phyloP scores from a whole-genome alignment of 495 filamentous ascomycete species.

The Talaromyces proteolyticus region DNA sequence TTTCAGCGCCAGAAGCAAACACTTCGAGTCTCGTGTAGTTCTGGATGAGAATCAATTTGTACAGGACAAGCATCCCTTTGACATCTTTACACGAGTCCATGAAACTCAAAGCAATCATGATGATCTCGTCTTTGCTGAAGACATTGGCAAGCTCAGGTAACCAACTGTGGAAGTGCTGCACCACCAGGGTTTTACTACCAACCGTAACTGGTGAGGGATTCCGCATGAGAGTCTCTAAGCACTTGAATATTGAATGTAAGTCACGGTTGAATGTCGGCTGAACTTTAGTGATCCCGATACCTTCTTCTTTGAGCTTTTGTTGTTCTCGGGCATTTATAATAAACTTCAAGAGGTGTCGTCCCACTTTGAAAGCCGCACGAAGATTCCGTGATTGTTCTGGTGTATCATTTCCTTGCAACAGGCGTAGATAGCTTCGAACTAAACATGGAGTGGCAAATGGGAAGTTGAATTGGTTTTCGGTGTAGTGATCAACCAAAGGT shows the following conservation, averaged over 20 bases:
- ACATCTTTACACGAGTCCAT: constrained; percentile 85
- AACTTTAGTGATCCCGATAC: constrained; percentile 78
- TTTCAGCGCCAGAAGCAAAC: constrained; percentile 71
- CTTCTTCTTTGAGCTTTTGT: constrained; percentile 82
- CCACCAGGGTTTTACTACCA: constrained; percentile 89
- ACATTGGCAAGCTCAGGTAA: constrained; percentile 77
- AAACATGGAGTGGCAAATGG: constrained; percentile 92
- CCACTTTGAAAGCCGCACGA: constrained; percentile 91
- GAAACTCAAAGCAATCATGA: constrained; percentile 87
- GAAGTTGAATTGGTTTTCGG: constrained; percentile 85
- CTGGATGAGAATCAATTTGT: constrained; percentile 88
- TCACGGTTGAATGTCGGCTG: constrained; percentile 76
- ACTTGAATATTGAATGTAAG: constrained; percentile 80
- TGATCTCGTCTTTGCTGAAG: constrained; percentile 75
- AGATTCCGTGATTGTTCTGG: constrained; percentile 75
- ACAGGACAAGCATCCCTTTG: constrained; percentile 89
- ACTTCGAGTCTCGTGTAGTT: constrained; percentile 76
- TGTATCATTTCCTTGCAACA: constrained; percentile 74
- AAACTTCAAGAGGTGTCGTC: constrained; percentile 87
- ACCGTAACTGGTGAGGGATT: constrained; percentile 78
- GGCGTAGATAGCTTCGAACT: constrained; percentile 75
- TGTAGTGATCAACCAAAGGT: constrained; percentile 85
- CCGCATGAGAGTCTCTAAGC: constrained; percentile 81
- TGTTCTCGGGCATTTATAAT: constrained; percentile 85
- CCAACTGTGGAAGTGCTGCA: constrained; percentile 97